Conservation (phyloP, 139 green algal genomes). For the Coccomyxa sp. region DNA sequence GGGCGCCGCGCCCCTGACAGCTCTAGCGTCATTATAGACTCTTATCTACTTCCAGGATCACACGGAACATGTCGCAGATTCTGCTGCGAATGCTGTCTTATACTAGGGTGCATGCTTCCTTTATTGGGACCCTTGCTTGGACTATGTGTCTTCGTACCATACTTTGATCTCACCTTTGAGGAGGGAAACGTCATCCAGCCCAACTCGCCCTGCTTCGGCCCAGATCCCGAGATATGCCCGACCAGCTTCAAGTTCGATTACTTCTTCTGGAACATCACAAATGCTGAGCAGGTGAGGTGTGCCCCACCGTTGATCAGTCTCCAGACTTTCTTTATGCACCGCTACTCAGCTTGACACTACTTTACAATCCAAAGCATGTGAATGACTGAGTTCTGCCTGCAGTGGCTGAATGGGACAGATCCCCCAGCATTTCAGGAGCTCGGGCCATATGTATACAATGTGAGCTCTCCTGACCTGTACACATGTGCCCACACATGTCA, state of each 20-base stretch:
- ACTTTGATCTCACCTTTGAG: constrained; percentile 16
- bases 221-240: background rate
- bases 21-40: background rate
- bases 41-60: background rate
- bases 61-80: background rate
- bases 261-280: constrained; percentile 41
- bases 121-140: constrained; percentile 25
- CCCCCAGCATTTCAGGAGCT: constrained; percentile 26
- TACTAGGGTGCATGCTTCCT: constrained; percentile 6
- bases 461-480: too few species aligned
- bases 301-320: too few species aligned
- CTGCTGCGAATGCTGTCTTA: background rate
- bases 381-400: constrained; percentile 2
- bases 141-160: constrained; percentile 26
- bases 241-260: constrained; percentile 23
- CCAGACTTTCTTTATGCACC: too few species aligned
- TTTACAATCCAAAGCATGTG: background rate
- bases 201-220: constrained; percentile 15
- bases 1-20: too few species aligned
- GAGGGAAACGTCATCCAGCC: constrained; percentile 25
- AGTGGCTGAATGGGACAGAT: constrained; percentile 26
- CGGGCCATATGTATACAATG: constrained; percentile 31
- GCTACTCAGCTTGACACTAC: too few species aligned
- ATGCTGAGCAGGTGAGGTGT: constrained; percentile 25
- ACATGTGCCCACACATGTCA: too few species aligned